Percentiles rank a stretch among this genome's conserved stretches.
These are phyloP conservation scores for Tuber magnatum DNA, from an alignment of 495 filamentous ascomycete species.

Conservation along the genomic window DNA sequence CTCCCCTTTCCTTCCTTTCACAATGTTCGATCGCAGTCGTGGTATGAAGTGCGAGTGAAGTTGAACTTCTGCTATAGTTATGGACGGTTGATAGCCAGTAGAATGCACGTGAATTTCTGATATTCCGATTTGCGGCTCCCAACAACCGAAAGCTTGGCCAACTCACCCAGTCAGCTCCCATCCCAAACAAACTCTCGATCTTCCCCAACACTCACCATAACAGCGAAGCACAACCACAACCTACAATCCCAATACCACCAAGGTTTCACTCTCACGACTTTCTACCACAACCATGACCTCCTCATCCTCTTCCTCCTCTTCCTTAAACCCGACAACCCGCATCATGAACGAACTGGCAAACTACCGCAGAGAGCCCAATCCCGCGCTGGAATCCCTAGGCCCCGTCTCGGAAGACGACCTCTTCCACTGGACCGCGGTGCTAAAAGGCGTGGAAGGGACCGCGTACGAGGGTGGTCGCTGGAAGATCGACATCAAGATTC, in stretches of 20 bases:
- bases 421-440: conserved; percentile 57
- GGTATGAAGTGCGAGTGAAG: background rate
- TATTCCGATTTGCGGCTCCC: background rate
- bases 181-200: background rate
- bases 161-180: background rate
- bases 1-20: background rate
- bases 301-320: conserved; percentile 11
- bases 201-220: background rate
- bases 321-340: conserved; percentile 3
- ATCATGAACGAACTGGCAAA: conserved; percentile 28
- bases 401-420: conserved; percentile 51
- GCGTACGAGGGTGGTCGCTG: conserved; percentile 61
- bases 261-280: background rate
- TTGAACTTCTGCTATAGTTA: background rate
- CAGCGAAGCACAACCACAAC: conserved; percentile 7
- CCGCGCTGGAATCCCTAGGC: conserved; percentile 21
- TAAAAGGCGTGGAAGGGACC: conserved; percentile 49
- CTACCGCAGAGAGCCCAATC: conserved; percentile 27
- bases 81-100: background rate
- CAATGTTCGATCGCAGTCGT: background rate
- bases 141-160: background rate
- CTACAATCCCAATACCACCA: background rate
- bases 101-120: background rate
- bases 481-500: conserved; percentile 71
- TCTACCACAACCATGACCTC: background rate